A percentile compares a stretch with the other conserved stretches of the same genome.
Conservation (phyloP, 352 stramenopile genomes). For the Globisporangium perplexum region DNA sequence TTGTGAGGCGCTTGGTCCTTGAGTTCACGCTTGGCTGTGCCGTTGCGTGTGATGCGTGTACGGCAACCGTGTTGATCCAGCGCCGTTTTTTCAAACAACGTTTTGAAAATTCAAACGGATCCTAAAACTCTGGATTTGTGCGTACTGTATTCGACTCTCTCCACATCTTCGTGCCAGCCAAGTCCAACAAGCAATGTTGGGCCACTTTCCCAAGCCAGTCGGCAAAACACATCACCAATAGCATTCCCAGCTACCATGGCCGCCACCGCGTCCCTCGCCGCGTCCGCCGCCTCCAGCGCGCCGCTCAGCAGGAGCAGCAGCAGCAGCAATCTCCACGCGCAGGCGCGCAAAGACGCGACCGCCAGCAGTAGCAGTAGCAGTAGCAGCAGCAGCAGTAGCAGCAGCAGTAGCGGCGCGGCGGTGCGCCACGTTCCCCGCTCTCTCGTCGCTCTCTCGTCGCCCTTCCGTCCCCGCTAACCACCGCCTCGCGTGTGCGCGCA, state of each 20-base stretch:
- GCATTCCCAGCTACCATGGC: not conserved
- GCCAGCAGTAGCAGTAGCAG: not conserved
- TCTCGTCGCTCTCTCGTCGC: no score
- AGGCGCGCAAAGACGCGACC: no score
- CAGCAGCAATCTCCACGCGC: no score
- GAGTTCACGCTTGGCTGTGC: no score
- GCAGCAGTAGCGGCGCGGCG: conserved; percentile 1
- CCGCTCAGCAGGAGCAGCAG: no score
- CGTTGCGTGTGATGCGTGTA: no score
- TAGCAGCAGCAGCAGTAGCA: conserved; percentile 3
- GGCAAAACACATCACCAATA: not conserved
- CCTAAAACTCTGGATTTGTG: not conserved
- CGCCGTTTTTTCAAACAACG: not conserved
- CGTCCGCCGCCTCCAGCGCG: not conserved
- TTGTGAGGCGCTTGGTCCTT: no score
- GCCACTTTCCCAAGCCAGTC: conserved; percentile 1
- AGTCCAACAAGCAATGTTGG: conserved; percentile 2
- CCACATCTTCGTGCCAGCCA: not conserved
- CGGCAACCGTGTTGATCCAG: no score
- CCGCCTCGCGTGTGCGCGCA: conserved; percentile 6
- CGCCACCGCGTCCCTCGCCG: not conserved
- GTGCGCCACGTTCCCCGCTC: no score
- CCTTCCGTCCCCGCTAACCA: no score
- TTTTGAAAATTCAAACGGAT: conserved; percentile 2
- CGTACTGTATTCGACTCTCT: not conserved